Percentiles rank a stretch among this genome's conserved stretches.
phyloP scores from a whole-genome alignment of 768 basidiomycete genomes.

The Lentinula lateritia region DNA sequence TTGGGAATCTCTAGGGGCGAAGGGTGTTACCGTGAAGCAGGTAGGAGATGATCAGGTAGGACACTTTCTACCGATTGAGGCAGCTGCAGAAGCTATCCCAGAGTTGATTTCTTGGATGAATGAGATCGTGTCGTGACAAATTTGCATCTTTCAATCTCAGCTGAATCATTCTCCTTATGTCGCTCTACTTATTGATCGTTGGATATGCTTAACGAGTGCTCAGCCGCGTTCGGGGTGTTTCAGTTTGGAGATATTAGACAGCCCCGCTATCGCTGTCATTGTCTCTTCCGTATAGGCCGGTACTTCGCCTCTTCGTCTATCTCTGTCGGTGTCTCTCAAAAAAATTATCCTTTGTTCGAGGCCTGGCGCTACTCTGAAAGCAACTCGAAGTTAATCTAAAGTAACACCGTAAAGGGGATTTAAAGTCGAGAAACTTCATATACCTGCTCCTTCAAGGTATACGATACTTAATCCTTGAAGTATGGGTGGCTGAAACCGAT shows the following conservation, averaged over 20 bases:
- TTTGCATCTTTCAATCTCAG: neutral
- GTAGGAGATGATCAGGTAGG: slow-evolving; percentile 7
- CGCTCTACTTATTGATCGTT: neutral
- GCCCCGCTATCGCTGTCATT: no score
- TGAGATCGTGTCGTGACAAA: neutral
- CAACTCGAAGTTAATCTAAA: no score
- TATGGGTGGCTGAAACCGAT: neutral
- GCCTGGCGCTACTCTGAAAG: no score
- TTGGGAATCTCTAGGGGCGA: neutral
- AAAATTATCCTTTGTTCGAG: no score
- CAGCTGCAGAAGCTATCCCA: neutral
- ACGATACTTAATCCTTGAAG: neutral
- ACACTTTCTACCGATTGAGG: slow-evolving; percentile 7
- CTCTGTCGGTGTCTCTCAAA: no score
- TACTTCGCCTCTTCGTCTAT: no score
- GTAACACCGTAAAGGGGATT: no score
- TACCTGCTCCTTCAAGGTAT: neutral
- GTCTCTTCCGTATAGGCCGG: no score
- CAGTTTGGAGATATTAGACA: no score
- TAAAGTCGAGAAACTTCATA: no score
- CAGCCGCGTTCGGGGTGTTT: no score
- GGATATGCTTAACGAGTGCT: no score
- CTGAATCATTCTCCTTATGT: neutral
- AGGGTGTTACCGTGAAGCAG: neutral
- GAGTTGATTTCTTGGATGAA: slow-evolving; percentile 16